Evolutionary conservation across 192 early-diverging fungal species (phyloP), one percentile per base, ranked within the genome.

Genomic region (Entophlyctis helioformis): DNA sequence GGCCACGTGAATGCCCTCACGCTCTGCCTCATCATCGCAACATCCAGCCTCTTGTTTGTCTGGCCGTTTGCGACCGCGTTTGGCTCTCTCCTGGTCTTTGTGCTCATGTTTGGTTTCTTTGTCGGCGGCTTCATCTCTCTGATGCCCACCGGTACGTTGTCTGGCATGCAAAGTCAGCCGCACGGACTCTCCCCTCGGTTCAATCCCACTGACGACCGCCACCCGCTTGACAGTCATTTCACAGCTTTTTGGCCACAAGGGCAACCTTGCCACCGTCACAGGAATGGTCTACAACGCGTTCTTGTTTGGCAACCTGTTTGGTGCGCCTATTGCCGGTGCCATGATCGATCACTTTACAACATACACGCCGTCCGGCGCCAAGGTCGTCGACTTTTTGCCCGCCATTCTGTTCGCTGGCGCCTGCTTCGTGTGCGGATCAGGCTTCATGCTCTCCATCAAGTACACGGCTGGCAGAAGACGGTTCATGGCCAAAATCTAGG

Each of bases 1-100:
- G 83, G 83, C 20, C 74, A 76, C 41, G 54, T 80, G 51, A 82
- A 82, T 51, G 69, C 72, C 5, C 49, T 83, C 16, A 70, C 67
- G 28, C 44, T 63, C 0, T 76, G 74, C 44, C 63, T 60, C 0
- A 9, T 66, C 8, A 24, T 57, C 4, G 47, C 31, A 21, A 33
- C 56, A 0, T 13, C 67, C 0, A 28, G 50, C 0, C 42, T 63
- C 1, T 28, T 67, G 7, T 11, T 76, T 1, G 26, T 74, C 8
- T 78, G 75, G 75, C 59, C 76, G 2, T 61, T 78, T 66, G 57
- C 48, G 59, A 39, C 39, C 35, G 39, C 48, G 1, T 70, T 62
- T 20, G 26, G 38, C 1, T 18, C 53, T 1, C 42, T 70, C 12
- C 25, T 62, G 12, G n/a, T 54, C 29, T 69, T 75, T 31, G 51